Percentiles rank a stretch among this genome's conserved stretches.
These are phyloP conservation scores for Ensete ventricosum DNA, from an alignment of 176 grass and related monocot species.

Conservation along the genomic window DNA sequence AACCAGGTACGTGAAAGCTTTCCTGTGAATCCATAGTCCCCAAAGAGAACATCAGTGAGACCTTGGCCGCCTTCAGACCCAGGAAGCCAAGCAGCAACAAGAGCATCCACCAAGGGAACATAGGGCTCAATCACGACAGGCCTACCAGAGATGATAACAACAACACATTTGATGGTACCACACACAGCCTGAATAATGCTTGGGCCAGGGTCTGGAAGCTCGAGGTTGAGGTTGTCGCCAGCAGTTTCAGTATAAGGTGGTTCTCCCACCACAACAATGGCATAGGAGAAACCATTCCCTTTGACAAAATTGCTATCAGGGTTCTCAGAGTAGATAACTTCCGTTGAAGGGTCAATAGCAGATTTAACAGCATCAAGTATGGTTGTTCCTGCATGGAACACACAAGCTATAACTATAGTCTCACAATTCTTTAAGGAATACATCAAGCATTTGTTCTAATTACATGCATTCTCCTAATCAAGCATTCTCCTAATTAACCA, in stretches of 20 bases:
- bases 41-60: conserved; percentile 70
- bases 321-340: conserved; percentile 55
- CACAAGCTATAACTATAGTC: background rate
- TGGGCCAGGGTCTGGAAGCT: conserved; percentile 61
- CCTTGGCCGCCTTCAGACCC: conserved; percentile 86
- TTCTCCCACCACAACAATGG: conserved; percentile 75
- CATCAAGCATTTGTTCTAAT: too few relatives aligned
- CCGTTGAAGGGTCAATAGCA: conserved; percentile 44
- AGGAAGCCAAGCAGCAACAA: conserved; percentile 90
- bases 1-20: conserved; percentile 73
- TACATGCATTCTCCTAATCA: background rate
- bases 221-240: conserved; percentile 64
- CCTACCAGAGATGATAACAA: conserved; percentile 66
- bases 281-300: conserved; percentile 46
- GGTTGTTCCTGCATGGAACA: conserved; percentile 63
- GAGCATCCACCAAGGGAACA: conserved; percentile 65
- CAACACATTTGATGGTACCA: conserved; percentile 52
- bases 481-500: background rate
- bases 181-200: conserved; percentile 66
- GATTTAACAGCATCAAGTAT: conserved; percentile 75
- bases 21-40: conserved; percentile 77
- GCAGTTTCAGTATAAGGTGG: conserved; percentile 59
- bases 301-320: conserved; percentile 66
- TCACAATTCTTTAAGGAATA: too few relatives aligned
- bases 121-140: conserved; percentile 76